Conservation (phyloP, 306 rosid genomes). For the Casuarina glauca region DNA sequence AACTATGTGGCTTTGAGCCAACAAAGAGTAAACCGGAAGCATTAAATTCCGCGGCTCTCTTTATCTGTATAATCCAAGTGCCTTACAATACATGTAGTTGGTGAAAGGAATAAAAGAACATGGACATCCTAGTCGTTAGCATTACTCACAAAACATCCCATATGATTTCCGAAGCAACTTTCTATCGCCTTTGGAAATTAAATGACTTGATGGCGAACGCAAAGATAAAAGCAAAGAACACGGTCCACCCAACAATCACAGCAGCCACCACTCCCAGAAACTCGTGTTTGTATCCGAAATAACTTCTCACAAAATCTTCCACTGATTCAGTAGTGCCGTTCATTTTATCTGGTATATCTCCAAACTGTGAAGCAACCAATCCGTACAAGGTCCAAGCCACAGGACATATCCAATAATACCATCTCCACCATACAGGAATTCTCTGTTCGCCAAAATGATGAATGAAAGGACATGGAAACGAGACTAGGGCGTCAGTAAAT, state of each 20-base stretch:
- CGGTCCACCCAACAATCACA: slow-evolving; percentile 22
- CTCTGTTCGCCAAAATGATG: slow-evolving; percentile 31
- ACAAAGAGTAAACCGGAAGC: no score
- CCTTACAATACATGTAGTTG: neutral
- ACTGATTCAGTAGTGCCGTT: slow-evolving; percentile 24
- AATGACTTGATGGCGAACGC: slow-evolving; percentile 35
- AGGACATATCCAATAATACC: slow-evolving; percentile 74
- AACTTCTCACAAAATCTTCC: slow-evolving; percentile 16
- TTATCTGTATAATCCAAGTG: no score
- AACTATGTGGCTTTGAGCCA: no score
- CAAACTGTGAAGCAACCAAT: slow-evolving; percentile 56
- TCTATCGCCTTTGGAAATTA: slow-evolving; percentile 46
- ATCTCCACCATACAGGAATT: slow-evolving; percentile 82
- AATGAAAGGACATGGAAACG: neutral
- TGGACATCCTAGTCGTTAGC: neutral
- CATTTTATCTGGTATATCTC: slow-evolving; percentile 21
- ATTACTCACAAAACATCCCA: neutral
- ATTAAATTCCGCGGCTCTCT: no score
- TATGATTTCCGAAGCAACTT: neutral
- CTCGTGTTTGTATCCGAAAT: slow-evolving; percentile 41
- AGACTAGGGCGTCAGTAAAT: neutral
- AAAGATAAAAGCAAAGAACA: slow-evolving; percentile 39
- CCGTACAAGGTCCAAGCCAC: slow-evolving; percentile 74
- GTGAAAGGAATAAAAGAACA: neutral
- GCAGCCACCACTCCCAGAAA: slow-evolving; percentile 40